Evolutionary conservation across 331 rosid species (phyloP), one percentile per base, ranked within the genome.

Genomic region (Ulmus americana): DNA sequence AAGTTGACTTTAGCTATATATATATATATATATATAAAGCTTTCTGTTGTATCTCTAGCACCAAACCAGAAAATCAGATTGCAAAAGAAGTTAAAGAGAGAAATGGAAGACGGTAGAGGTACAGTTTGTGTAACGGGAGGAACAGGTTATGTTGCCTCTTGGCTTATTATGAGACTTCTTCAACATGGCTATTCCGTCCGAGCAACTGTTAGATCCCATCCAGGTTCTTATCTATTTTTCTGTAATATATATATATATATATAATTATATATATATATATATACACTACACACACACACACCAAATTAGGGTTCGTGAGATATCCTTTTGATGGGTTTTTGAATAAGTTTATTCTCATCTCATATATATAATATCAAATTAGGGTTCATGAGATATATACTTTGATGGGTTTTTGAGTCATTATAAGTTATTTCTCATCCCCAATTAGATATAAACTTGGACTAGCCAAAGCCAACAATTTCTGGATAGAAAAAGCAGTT

Each of bases 121-220:
- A 69, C 46, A 65, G 77, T 79, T 13, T 80, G 88, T 66, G 85
- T 80, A 3, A 83, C 83, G 1, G 85, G 88, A 4, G 88, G 83
- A 35, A 65, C 81, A 1, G 88, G 88, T 6, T 80, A 53, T n/a
- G 42, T 83, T 38, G 88, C 63, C 15, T 83, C 88, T 49, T 83
- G 88, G 85, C 71, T 83, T 7, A 61, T 83, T 52, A 71, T 68
- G 75, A 77, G 73, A 43, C 83, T 83, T 13, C 88, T 83, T 65
- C 70, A 80, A 39, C 52, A 59, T 57, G 85, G 83, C 16, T 74
- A 80, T 54, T 56, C 59, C 18, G 77, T 83, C 20, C 76, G 71
- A 45, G 71, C 86, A 22, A 82, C 84, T 2, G 59, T 82, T 6
- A 65, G 86, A 63, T 66, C 61, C 4, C 12, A 66, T 44, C 67